These are phyloP conservation scores for Fusarium staphyleae DNA, from an alignment of 2,329 filamentous ascomycete genomes.

Conservation along the genomic window DNA sequence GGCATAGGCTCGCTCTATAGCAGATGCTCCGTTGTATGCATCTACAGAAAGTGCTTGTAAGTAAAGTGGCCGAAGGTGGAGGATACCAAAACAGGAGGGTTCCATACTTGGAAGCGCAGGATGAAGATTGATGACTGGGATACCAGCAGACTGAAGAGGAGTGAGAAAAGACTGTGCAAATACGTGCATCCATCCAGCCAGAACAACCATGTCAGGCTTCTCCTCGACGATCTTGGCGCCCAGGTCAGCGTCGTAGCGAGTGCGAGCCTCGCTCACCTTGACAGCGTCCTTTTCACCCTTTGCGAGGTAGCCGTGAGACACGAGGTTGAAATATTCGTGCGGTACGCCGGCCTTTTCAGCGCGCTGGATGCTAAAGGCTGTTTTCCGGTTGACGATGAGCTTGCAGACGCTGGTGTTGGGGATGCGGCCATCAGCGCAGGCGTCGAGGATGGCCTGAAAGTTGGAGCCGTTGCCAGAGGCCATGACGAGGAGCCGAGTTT, in stretches of 20 bases:
- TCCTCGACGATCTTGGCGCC: slow-evolving; percentile 70
- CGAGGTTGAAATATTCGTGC: slow-evolving; percentile 81
- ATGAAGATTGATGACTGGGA: slow-evolving; percentile 84
- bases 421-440: slow-evolving; percentile 50
- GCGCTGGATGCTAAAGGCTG: slow-evolving; percentile 53
- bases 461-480: slow-evolving; percentile 80
- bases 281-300: slow-evolving; percentile 67
- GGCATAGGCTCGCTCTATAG: slow-evolving; percentile 78
- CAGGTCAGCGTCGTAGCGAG: slow-evolving; percentile 77
- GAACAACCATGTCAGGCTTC: slow-evolving; percentile 75
- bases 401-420: slow-evolving; percentile 53
- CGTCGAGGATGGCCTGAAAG: slow-evolving; percentile 74
- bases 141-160: slow-evolving; percentile 65
- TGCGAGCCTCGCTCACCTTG: slow-evolving; percentile 62
- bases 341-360: slow-evolving; percentile 59
- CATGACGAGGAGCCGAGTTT: slow-evolving; percentile 63
- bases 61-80: neutral
- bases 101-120: slow-evolving; percentile 71
- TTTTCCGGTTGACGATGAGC: slow-evolving; percentile 58
- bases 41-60: slow-evolving; percentile 51
- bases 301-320: slow-evolving; percentile 69
- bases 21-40: slow-evolving; percentile 76
- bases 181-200: slow-evolving; percentile 88
- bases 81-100: neutral
- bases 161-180: slow-evolving; percentile 73